These are phyloP conservation scores for Alternaria triticimaculans DNA, from an alignment of 2,329 filamentous ascomycete species.

Conservation along the genomic window DNA sequence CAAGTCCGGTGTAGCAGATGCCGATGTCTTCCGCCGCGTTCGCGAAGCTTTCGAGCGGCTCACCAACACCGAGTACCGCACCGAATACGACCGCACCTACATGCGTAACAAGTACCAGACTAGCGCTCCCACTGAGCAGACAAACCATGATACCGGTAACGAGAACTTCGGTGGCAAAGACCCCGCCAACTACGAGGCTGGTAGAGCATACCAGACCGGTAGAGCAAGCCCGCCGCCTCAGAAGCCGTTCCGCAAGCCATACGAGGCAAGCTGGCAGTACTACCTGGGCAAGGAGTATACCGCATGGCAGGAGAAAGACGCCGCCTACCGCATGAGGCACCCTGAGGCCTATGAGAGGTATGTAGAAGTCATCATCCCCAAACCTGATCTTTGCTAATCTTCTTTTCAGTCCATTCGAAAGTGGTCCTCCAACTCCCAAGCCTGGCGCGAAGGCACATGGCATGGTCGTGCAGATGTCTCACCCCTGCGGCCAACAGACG, in stretches of 20 bases:
- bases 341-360: constrained; percentile 7
- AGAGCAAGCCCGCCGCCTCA: constrained; percentile 7
- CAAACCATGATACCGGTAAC: not conserved
- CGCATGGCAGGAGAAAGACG: constrained; percentile 5
- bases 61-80: constrained; percentile 4
- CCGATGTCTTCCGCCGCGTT: constrained; percentile 13
- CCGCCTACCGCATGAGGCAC: constrained; percentile 4
- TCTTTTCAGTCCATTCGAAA: not conserved
- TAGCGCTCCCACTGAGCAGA: not conserved
- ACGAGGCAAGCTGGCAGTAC: constrained; percentile 7
- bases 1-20: constrained; percentile 72
- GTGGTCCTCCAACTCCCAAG: not conserved
- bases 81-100: constrained; percentile 15
- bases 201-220: not conserved
- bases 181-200: not conserved
- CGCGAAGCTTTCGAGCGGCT: constrained; percentile 25
- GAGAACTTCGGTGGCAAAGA: not conserved
- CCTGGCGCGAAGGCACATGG: constrained; percentile 7
- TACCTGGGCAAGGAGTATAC: constrained; percentile 4
- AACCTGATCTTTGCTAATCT: not conserved
- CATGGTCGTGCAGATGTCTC: constrained; percentile 16
- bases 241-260: constrained; percentile 7
- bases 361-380: not conserved
- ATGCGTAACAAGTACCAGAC: not conserved
- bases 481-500: constrained; percentile 6